These are phyloP conservation scores for Lactarius akahatsu DNA, from an alignment of 768 basidiomycete species.

Conservation along the genomic window DNA sequence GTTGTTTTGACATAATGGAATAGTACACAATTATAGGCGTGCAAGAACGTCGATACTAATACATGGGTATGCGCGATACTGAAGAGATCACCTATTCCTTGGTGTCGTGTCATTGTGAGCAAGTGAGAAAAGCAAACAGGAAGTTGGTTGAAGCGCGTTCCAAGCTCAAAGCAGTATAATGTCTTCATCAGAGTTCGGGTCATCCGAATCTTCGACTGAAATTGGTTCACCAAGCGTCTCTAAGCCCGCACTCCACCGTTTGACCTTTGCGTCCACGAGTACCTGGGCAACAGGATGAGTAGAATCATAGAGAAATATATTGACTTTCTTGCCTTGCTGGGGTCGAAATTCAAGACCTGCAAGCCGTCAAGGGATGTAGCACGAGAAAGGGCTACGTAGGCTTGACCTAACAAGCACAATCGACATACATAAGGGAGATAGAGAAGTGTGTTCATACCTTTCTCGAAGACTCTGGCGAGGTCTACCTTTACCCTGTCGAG, in stretches of 20 bases:
- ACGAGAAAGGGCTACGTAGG: constrained; percentile 88
- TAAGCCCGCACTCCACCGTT: constrained; percentile 69
- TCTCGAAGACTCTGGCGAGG: constrained; percentile 89
- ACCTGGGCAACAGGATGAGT: constrained; percentile 15
- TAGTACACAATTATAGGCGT: neutral
- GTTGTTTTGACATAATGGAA: neutral
- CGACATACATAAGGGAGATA: neutral
- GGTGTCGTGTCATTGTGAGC: neutral
- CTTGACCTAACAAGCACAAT: constrained; percentile 57
- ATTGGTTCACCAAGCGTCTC: constrained; percentile 43
- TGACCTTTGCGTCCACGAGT: constrained; percentile 48
- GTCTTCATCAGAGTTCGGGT: constrained; percentile 4
- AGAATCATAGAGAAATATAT: neutral
- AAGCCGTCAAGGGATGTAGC: constrained; percentile 84
- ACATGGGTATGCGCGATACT: neutral
- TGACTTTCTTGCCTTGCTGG: constrained; percentile 54
- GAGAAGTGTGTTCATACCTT: constrained; percentile 48
- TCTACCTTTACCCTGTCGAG: constrained; percentile 94
- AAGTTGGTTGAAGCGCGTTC: neutral
- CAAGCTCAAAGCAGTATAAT: constrained; percentile 18
- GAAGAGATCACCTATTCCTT: neutral
- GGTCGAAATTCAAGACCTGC: constrained; percentile 79
- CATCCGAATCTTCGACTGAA: constrained; percentile 10
- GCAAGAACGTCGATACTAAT: neutral
- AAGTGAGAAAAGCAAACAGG: neutral